Conservation (phyloP, 768 basidiomycete genomes). For the Tephrocybe sp. region DNA sequence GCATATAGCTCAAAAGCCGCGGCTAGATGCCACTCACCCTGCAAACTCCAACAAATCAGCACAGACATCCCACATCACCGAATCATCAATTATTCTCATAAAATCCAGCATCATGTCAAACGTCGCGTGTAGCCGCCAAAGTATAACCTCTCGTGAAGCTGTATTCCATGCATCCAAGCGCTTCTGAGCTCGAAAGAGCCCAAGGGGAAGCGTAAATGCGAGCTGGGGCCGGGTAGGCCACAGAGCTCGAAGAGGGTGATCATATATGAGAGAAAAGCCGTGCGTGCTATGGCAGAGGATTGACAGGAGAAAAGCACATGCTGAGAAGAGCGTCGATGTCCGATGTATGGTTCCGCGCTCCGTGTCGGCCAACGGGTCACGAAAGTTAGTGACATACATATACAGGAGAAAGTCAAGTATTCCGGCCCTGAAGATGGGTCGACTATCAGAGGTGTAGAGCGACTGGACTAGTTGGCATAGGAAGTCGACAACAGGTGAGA, state of each 20-base stretch:
- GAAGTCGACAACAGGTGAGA: slow-evolving; percentile 8
- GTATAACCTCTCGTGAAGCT: not conserved
- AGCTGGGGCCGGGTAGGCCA: slow-evolving; percentile 7
- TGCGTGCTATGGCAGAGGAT: not conserved
- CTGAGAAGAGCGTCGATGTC: slow-evolving; percentile 1
- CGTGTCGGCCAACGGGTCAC: slow-evolving; percentile 6
- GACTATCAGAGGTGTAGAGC: not conserved
- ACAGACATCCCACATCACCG: slow-evolving; percentile 10
- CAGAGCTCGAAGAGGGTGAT: slow-evolving; percentile 8
- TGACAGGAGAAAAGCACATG: slow-evolving; percentile 1
- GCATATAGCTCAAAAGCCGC: no score
- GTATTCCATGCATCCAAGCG: slow-evolving; percentile 1
- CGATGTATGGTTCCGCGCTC: slow-evolving; percentile 6
- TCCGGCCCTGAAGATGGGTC: not conserved
- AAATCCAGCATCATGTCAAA: slow-evolving; percentile 6
- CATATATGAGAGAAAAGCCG: not conserved
- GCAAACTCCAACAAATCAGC: slow-evolving; percentile 10
- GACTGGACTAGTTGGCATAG: not conserved
- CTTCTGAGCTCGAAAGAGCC: not conserved
- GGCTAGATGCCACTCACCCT: not conserved
- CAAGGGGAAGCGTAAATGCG: not conserved
- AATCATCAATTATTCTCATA: slow-evolving; percentile 4
- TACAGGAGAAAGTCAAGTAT: slow-evolving; percentile 12
- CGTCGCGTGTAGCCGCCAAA: slow-evolving; percentile 3
- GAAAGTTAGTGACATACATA: slow-evolving; percentile 9